These are phyloP conservation scores for Rhytidiadelphus loreus DNA, from an alignment of 225 moss, liverwort and hornwort genomes.

Conservation along the genomic window DNA sequence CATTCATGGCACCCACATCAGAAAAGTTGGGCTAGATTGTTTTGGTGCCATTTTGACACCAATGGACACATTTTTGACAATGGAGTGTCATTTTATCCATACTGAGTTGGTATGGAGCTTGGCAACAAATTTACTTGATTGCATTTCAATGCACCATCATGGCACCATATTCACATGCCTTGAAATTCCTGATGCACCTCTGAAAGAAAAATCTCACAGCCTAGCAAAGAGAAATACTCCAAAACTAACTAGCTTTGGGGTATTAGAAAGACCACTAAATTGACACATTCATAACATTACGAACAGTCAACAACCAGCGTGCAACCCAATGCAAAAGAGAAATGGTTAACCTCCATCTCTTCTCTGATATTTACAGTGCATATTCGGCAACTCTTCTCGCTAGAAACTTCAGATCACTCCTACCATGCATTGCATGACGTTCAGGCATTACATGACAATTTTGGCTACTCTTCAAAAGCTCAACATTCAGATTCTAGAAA, in stretches of 20 bases:
- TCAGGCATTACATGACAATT: background rate
- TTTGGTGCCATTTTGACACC: too few relatives aligned
- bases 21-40: too few relatives aligned
- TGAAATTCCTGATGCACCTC: too few relatives aligned
- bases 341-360: background rate
- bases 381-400: background rate
- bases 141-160: too few relatives aligned
- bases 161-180: too few relatives aligned
- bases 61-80: too few relatives aligned
- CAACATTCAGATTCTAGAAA: background rate
- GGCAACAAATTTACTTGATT: too few relatives aligned
- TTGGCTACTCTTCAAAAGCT: background rate
- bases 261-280: too few relatives aligned
- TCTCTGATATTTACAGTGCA: conserved; percentile 4
- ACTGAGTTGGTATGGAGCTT: too few relatives aligned
- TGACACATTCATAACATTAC: background rate
- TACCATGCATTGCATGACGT: background rate
- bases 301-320: background rate
- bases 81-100: too few relatives aligned
- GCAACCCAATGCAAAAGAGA: background rate
- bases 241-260: background rate
- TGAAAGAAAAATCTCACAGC: background rate
- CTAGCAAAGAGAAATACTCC: background rate
- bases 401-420: background rate
- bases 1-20: background rate